Base-by-base conservation (phyloP, 2,329 filamentous ascomycete genomes). In the Aspergillus persii region DNA sequence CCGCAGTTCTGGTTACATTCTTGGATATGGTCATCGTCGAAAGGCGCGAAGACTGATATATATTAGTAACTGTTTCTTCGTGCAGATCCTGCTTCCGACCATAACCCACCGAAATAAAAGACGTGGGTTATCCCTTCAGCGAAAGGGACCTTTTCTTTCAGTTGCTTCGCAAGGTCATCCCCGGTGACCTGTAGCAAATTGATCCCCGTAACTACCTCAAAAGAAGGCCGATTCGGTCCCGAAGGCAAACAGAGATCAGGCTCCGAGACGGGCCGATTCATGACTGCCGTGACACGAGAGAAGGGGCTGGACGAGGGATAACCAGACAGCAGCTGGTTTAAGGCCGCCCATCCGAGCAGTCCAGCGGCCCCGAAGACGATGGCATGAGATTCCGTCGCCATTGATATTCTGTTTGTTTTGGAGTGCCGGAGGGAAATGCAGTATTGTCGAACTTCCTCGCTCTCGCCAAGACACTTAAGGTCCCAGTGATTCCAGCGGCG, bases 301-400 rank as follows among this genome's bases (percentile, higher is more conserved):
- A 77, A 79, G 3, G 64, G 63, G 15, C 66, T 62, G 46, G 63
- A 51, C 12, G 60, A 44, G 4, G 77, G 77, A 59, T 78, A 78
- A 11, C 66, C 36, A 1, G 39, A 59, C 3, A 79, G 58, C 4
- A 78, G 66, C 54, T 77, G 71, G 58, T 79, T 74, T 27, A 77
- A 68, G 26, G 78, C 68, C 8, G 76, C 71, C 77, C 76, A 80
- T 30, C 76, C 76, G 50, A 72, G 71, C 6, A 79, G 65, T 8
- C 77, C 75, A 2, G 74, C 75, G 39, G 76, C 76, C 33, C 77
- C 77, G 48, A 74, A 78, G n/a, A 79, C 69, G 18, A 79, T 70
- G 2, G 77, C 77, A 46, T 77, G 67, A 12, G 30, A 3, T 8
- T 31, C 39, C 12, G 15, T 4, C 39, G 39, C 15, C 39, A 44